Evolutionary conservation across 2,329 filamentous ascomycete genomes (phyloP).

Genomic region (Botrytis elliptica): DNA sequence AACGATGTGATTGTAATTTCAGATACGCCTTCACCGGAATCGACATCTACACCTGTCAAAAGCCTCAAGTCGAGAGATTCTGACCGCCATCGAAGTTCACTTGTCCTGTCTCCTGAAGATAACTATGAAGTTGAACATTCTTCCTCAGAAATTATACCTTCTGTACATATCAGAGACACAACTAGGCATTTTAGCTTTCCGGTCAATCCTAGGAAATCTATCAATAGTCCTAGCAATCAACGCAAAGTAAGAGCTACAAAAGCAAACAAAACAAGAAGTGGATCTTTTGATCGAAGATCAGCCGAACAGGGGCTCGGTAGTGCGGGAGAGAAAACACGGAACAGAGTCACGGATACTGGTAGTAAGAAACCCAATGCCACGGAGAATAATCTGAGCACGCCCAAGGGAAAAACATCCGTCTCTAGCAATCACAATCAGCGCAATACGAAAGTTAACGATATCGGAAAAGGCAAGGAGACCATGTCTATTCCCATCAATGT

Average conservation of each 20-base stretch:
- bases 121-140: accelerated
- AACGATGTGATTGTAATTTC: background rate
- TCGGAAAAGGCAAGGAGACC: background rate
- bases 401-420: background rate
- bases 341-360: background rate
- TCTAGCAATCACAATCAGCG: background rate
- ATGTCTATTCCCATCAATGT: background rate
- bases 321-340: background rate
- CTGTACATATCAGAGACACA: background rate
- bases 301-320: too few species aligned
- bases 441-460: background rate
- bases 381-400: background rate
- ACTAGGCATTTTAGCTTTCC: background rate
- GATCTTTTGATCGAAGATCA: background rate
- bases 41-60: background rate
- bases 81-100: background rate
- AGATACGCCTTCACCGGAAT: background rate
- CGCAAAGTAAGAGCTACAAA: background rate
- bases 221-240: background rate
- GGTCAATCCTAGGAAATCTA: background rate
- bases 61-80: too few species aligned
- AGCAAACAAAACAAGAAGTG: background rate
- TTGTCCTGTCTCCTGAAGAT: background rate
- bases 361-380: background rate
- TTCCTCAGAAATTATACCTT: background rate